A percentile compares a stretch with the other conserved stretches of the same genome.
phyloP scores from a whole-genome alignment of 2,329 filamentous ascomycete genomes.

The Calonectria pauciramosa region DNA sequence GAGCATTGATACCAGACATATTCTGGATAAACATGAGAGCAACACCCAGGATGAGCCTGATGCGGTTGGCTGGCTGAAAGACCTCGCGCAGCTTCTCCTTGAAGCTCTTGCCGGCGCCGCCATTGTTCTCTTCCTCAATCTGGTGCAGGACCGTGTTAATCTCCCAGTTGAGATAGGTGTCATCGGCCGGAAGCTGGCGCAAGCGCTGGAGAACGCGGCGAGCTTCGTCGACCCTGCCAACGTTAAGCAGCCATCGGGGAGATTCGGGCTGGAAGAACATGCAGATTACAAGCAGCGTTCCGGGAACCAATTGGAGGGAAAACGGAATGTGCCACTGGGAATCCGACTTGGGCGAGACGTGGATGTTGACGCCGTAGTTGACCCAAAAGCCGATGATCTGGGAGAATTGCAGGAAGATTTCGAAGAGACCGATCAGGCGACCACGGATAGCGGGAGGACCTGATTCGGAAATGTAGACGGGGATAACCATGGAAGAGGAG shows the following conservation, averaged over 20 bases:
- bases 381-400: constrained; percentile 63
- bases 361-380: constrained; percentile 38
- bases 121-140: constrained; percentile 24
- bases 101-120: constrained; percentile 12
- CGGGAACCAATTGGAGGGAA: constrained; percentile 39
- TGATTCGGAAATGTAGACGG: constrained; percentile 70
- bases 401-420: constrained; percentile 65
- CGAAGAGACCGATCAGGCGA: constrained; percentile 63
- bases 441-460: constrained; percentile 67
- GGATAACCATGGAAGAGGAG: constrained; percentile 64
- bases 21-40: constrained; percentile 41
- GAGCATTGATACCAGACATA: constrained; percentile 70
- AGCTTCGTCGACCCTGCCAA: constrained; percentile 16
- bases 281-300: constrained; percentile 40
- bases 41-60: constrained; percentile 72
- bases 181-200: constrained; percentile 26
- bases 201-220: constrained; percentile 25
- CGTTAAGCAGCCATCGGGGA: constrained; percentile 46
- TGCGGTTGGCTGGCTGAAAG: constrained; percentile 52
- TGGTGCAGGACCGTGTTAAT: constrained; percentile 26
- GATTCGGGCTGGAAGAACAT: constrained; percentile 51
- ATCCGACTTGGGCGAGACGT: constrained; percentile 30
- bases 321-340: constrained; percentile 59
- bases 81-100: constrained; percentile 25
- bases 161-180: constrained; percentile 29